Evolutionary conservation across 768 basidiomycete species (phyloP).

Genomic region (Pisolithus albus): DNA sequence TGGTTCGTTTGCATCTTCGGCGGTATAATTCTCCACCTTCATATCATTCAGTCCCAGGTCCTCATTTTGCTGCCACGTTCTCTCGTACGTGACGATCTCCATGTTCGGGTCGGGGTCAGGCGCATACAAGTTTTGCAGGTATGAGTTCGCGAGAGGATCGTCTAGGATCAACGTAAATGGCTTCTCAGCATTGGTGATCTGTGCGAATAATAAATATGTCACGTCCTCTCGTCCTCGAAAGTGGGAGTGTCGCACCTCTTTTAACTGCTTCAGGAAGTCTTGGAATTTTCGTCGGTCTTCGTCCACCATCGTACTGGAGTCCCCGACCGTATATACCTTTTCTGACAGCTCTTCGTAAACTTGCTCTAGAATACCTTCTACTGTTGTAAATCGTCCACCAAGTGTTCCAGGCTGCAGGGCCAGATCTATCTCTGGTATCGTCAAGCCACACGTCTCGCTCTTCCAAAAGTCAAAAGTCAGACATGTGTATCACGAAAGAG

Average conservation of each 20-base stretch:
- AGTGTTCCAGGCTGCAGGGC: constrained; percentile 88
- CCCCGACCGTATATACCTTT: constrained; percentile 75
- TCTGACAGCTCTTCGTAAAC: constrained; percentile 91
- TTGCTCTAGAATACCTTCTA: constrained; percentile 89
- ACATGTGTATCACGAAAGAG: neutral
- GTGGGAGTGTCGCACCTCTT: constrained; percentile 44
- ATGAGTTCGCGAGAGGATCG: constrained; percentile 92
- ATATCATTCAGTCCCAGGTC: constrained; percentile 90
- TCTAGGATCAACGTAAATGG: constrained; percentile 93
- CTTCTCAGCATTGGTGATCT: constrained; percentile 72
- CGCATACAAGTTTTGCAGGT: constrained; percentile 94
- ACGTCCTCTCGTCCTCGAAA: neutral
- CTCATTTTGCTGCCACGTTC: constrained; percentile 89
- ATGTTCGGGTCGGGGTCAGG: constrained; percentile 97
- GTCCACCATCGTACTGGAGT: constrained; percentile 38
- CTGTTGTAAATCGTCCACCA: constrained; percentile 94
- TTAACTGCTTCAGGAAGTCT: constrained; percentile 68
- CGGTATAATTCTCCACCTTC: constrained; percentile 50
- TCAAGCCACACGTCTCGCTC: constrained; percentile 90
- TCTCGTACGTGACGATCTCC: constrained; percentile 73
- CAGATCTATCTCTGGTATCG: constrained; percentile 88
- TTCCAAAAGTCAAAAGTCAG: constrained; percentile 24
- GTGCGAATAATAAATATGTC: neutral
- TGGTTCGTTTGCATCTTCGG: constrained; percentile 1
- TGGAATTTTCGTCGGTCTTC: constrained; percentile 59